These are phyloP conservation scores for Heliamphora exappendiculata DNA, from an alignment of 148 eudicot species.

Conservation along the genomic window DNA sequence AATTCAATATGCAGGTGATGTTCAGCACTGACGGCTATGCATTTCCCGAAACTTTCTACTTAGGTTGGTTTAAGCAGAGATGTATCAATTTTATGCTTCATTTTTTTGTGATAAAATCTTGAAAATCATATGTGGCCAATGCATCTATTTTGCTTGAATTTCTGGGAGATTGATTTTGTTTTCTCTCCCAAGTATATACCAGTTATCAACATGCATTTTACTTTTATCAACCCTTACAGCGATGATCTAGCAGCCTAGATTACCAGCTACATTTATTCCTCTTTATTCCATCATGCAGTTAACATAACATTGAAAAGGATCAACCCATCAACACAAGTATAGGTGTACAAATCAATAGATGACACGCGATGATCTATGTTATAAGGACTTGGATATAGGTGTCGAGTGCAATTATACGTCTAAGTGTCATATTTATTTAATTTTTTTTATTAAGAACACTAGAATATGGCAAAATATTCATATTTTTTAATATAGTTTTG, in stretches of 20 bases:
- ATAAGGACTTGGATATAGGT: too few species aligned
- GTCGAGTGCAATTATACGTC: too few species aligned
- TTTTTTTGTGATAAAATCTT: background rate
- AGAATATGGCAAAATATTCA: too few species aligned
- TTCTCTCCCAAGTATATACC: background rate
- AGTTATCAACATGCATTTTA: background rate
- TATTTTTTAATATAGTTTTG: too few species aligned
- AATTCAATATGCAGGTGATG: conserved; percentile 64
- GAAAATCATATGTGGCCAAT: background rate
- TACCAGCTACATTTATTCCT: background rate
- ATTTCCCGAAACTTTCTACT: conserved; percentile 84
- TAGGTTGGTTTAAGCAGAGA: conserved; percentile 50
- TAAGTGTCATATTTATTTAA: too few species aligned
- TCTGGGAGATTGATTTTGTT: background rate
- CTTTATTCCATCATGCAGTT: background rate
- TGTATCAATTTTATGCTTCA: background rate
- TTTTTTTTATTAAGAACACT: too few species aligned
- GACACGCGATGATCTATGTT: too few species aligned
- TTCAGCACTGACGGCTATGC: conserved; percentile 90
- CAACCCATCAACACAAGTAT: too few species aligned
- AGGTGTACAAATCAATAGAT: too few species aligned
- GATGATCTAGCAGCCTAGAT: background rate
- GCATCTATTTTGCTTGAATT: background rate
- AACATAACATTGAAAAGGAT: background rate
- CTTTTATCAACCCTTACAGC: background rate